These are phyloP conservation scores for Chionographis japonica DNA, from an alignment of 106 monocot species.

Conservation along the genomic window DNA sequence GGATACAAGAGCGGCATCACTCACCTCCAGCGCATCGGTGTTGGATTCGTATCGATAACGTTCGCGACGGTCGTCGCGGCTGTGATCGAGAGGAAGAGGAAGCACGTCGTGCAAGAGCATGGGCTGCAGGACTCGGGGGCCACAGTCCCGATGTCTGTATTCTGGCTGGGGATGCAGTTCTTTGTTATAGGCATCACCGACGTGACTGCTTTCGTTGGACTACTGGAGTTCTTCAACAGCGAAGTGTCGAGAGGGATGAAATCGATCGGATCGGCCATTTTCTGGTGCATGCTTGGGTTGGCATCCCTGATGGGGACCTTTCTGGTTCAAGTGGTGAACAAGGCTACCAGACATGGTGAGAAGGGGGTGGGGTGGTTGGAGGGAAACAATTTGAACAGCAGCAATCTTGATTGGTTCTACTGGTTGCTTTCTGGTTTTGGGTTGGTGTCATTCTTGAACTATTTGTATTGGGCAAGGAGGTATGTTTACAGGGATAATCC, in stretches of 20 bases:
- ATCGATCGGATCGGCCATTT: conserved; percentile 50
- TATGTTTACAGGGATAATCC: conserved; percentile 35
- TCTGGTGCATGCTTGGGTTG: conserved; percentile 55
- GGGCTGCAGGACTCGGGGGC: conserved; percentile 15
- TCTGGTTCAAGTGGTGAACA: conserved; percentile 39
- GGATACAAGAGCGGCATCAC: conserved; percentile 34
- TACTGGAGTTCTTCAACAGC: conserved; percentile 64
- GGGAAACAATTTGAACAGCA: conserved; percentile 49
- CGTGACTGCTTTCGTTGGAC: conserved; percentile 51
- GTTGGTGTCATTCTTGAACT: conserved; percentile 29
- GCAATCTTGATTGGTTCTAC: conserved; percentile 59
- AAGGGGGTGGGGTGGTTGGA: conserved; percentile 51
- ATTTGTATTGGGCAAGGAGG: conserved; percentile 43
- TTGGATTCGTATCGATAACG: conserved; percentile 28
- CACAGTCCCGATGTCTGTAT: conserved; percentile 42
- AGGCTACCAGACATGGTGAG: conserved; percentile 24
- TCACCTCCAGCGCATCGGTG: conserved; percentile 31
- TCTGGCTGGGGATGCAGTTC: conserved; percentile 58
- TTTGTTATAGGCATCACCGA: conserved; percentile 45
- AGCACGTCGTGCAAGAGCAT: conserved; percentile 15
- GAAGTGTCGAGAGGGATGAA: conserved; percentile 48
- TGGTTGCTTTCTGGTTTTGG: conserved; percentile 36
- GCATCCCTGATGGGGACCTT: conserved; percentile 46
- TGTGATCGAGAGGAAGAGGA: conserved; percentile 42
- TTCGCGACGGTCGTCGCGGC: conserved; percentile 35